phyloP scores from a whole-genome alignment of 257 asterid genomes.

The Forsythia suspensa region DNA sequence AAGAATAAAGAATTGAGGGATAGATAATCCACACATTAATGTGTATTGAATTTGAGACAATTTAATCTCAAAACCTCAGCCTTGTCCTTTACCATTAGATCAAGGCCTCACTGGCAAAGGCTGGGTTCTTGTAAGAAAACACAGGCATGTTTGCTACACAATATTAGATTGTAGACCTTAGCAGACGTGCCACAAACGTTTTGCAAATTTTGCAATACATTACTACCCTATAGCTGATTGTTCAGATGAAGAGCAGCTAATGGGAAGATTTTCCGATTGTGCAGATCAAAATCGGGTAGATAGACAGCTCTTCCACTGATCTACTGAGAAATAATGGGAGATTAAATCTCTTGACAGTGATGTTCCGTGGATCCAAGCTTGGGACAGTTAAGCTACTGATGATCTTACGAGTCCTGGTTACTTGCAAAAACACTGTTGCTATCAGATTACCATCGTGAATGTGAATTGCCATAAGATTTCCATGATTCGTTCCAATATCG shows the following conservation, averaged over 20 bases:
- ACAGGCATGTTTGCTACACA: not conserved
- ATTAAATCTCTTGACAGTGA: not conserved
- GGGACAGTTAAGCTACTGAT: not conserved
- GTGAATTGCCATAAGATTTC: slow-evolving; percentile 36
- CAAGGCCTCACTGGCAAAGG: slow-evolving; percentile 2
- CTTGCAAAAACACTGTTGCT: not conserved
- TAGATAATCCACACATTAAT: not conserved
- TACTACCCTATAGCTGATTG: not conserved
- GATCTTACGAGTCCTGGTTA: not conserved
- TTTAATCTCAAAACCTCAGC: not conserved
- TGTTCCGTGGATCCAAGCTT: not conserved
- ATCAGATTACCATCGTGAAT: slow-evolving; percentile 43
- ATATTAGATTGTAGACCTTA: not conserved
- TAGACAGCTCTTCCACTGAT: not conserved
- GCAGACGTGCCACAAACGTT: not conserved
- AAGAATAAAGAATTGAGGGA: too few species aligned
- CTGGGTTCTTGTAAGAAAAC: not conserved
- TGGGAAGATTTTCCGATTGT: not conserved
- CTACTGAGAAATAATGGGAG: not conserved
- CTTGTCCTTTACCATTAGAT: not conserved
- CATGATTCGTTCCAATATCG: slow-evolving; percentile 51
- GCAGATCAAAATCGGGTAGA: not conserved
- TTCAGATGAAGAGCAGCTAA: not conserved
- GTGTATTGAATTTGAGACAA: not conserved
- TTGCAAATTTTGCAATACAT: not conserved